These are phyloP conservation scores for Wilcoxina mikolae DNA, from an alignment of 495 filamentous ascomycete species.

Conservation along the genomic window DNA sequence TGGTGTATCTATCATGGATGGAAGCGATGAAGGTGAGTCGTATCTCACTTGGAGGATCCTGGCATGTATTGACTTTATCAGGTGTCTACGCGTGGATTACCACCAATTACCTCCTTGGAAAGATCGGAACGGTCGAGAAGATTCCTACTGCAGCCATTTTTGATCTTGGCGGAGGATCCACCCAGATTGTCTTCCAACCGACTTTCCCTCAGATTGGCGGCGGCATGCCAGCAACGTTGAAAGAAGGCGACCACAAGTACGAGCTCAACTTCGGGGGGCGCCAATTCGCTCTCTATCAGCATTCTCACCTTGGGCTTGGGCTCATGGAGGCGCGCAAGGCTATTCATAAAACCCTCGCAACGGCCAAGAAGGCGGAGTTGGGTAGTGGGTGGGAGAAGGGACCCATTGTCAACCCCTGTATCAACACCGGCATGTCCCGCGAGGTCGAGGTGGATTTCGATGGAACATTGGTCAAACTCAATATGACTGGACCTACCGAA, in stretches of 20 bases:
- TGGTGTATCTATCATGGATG: slow-evolving; percentile 92
- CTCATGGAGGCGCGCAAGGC: slow-evolving; percentile 85
- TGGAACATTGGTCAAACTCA: slow-evolving; percentile 43
- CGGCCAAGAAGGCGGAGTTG: slow-evolving; percentile 27
- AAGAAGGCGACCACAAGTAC: slow-evolving; percentile 93
- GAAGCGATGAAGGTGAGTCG: slow-evolving; percentile 54
- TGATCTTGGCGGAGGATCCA: slow-evolving; percentile 90
- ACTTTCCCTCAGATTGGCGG: slow-evolving; percentile 55
- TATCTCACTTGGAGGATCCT: background rate
- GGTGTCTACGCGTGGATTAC: slow-evolving; percentile 99
- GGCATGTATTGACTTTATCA: slow-evolving; percentile 7
- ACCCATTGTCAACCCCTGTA: slow-evolving; percentile 76
- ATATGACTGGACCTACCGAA: slow-evolving; percentile 70
- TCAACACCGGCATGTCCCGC: slow-evolving; percentile 60
- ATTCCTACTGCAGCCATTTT: slow-evolving; percentile 85
- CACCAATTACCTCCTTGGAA: slow-evolving; percentile 91
- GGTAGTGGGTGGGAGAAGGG: slow-evolving; percentile 38
- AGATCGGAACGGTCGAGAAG: slow-evolving; percentile 85
- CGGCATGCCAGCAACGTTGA: slow-evolving; percentile 77
- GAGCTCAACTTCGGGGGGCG: slow-evolving; percentile 77
- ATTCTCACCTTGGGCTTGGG: slow-evolving; percentile 94
- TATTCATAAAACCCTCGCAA: slow-evolving; percentile 52
- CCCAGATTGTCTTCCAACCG: slow-evolving; percentile 95
- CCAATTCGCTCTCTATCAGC: slow-evolving; percentile 89
- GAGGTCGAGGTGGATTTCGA: slow-evolving; percentile 52